Evolutionary conservation across 1,284 basidiomycete species (phyloP), one percentile per base, ranked within the genome.

Genomic region (Blastosporella zonata): DNA sequence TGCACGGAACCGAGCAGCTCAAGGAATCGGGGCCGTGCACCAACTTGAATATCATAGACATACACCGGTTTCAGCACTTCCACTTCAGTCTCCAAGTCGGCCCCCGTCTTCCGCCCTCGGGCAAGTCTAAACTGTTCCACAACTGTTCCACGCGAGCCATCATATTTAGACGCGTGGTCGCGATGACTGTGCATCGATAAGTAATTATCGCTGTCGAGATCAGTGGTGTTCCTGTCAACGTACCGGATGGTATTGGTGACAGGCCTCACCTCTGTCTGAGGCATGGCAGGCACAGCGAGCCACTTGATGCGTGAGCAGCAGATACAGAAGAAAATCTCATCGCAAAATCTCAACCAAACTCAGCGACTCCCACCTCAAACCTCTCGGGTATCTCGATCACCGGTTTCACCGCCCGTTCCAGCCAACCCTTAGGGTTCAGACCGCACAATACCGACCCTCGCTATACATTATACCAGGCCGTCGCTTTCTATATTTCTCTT

Each of bases 1-100:
- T 37, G 10, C 23, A 45, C 52, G 52, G 52, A 47, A 29, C 52
- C 52, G 46, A 54, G 49, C 45, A 46, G 15, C 20, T 34, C 15
- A 6, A 34, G 15, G 3, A 6, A 6, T 34, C 33, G 33, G 33
- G 15, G 15, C 33, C 33, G 33, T 31, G 29, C 29, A 31, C 6
- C n/a, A n/a, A n/a, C n/a, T n/a, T n/a, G 5, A 34, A 6, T 37
- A 37, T 37, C 36, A 37, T 22, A 37, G 36, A 37, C 20, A 37
- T 12, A 37, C 36, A 37, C 33, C 15, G 33, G 36, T 37, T 22
- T 37, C 36, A 41, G 39, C 28, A 27, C 7, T 40, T 27, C 23
- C 39, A 15, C 23, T 39, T n/a, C 37, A 22, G 15, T 25, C 2
- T 17, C 15, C 13, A 23, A 15, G 22, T 15, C 39, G 39, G 39